Conservation (phyloP, 345 rosid genomes). For the Punica granatum region DNA sequence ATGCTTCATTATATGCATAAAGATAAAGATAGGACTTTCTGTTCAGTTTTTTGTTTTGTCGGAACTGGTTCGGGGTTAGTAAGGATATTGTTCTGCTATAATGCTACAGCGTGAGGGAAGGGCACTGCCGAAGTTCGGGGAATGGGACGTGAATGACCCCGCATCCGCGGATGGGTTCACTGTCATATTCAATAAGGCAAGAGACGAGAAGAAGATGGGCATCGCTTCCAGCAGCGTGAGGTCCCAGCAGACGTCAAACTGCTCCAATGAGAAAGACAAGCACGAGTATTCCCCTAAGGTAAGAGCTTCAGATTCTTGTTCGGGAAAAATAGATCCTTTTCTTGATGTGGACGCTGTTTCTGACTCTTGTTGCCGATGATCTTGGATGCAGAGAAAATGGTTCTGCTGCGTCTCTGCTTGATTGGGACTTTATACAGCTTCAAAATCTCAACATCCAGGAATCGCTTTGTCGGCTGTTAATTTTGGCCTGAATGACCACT, state of each 20-base stretch:
- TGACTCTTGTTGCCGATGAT: not conserved
- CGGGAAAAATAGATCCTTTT: not conserved
- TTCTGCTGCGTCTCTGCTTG: slow-evolving; percentile 12
- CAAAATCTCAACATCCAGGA: not conserved
- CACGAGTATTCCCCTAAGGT: not conserved
- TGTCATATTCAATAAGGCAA: slow-evolving; percentile 14
- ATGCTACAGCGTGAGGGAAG: slow-evolving; percentile 5
- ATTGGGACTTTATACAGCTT: not conserved
- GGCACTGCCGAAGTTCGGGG: slow-evolving; percentile 20
- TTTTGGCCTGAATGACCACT: not conserved
- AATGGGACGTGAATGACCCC: slow-evolving; percentile 21
- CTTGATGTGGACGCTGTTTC: not conserved
- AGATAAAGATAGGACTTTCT: not conserved
- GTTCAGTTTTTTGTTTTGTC: not conserved
- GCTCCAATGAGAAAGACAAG: not conserved
- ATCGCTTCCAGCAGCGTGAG: slow-evolving; percentile 2
- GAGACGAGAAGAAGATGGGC: slow-evolving; percentile 15
- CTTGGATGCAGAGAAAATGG: slow-evolving; percentile 18
- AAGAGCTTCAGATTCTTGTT: not conserved
- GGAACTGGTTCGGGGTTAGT: not conserved
- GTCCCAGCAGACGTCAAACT: not conserved
- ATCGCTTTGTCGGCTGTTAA: not conserved
- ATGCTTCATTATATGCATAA: not conserved
- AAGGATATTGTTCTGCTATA: not conserved
- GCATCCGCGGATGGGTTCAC: slow-evolving; percentile 17